These are phyloP conservation scores for Epichloe sibirici DNA, from an alignment of 2,329 filamentous ascomycete species.

Conservation along the genomic window DNA sequence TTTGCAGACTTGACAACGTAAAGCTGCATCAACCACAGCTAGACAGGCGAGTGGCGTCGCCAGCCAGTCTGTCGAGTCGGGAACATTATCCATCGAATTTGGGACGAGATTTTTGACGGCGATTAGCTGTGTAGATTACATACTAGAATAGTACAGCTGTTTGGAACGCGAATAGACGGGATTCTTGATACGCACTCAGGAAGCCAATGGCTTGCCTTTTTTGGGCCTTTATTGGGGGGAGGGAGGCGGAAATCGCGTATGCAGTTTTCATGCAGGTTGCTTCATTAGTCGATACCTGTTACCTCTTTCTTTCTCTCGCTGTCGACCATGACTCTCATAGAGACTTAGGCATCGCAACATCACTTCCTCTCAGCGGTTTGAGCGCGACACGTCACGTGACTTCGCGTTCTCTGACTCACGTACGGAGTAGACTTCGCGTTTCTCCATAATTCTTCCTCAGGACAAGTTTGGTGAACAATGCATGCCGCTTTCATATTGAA, in stretches of 20 bases:
- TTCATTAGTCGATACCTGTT: background rate
- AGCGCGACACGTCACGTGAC: constrained; percentile 20
- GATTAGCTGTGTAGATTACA: background rate
- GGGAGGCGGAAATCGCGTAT: background rate
- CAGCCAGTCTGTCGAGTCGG: constrained; percentile 81
- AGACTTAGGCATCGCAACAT: background rate
- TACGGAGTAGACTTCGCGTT: constrained; percentile 2
- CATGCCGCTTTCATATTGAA: background rate
- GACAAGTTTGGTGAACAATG: background rate
- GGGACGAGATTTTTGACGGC: background rate
- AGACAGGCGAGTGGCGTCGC: constrained; percentile 54
- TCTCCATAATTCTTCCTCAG: background rate
- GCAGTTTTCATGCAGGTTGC: background rate
- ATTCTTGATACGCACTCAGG: background rate
- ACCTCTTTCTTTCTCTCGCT: background rate
- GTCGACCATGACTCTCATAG: background rate
- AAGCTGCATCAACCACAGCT: constrained; percentile 62
- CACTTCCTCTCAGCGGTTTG: too few relatives aligned
- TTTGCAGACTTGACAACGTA: constrained; percentile 96
- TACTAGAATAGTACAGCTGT: background rate
- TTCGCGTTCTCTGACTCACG: constrained; percentile 14
- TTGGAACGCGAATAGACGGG: background rate
- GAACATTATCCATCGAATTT: constrained; percentile 32
- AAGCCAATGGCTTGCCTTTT: background rate
- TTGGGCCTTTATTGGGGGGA: background rate